These are phyloP conservation scores for Saturnispora kantuleensis DNA, from an alignment of 805 yeast species.

Conservation along the genomic window DNA sequence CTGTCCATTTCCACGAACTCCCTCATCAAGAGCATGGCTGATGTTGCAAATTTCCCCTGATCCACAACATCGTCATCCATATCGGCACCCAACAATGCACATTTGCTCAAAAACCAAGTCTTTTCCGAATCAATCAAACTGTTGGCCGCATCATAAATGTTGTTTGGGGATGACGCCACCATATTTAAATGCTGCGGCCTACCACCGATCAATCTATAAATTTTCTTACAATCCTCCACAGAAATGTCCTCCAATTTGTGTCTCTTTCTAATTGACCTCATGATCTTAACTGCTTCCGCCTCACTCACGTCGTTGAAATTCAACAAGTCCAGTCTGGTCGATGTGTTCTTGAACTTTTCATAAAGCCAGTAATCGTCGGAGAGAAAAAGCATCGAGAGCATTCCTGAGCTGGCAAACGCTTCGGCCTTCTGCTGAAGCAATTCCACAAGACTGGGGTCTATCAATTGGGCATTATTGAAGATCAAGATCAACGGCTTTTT, in stretches of 20 bases:
- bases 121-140: conserved; percentile 68
- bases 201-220: conserved; percentile 70
- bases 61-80: conserved; percentile 92
- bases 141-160: conserved; percentile 54
- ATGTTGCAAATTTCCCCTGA: conserved; percentile 61
- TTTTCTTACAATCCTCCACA: conserved; percentile 26
- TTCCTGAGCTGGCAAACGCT: conserved; percentile 59
- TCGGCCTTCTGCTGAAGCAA: conserved; percentile 80
- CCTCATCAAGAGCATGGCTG: conserved; percentile 65
- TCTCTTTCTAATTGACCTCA: conserved; percentile 39
- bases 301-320: conserved; percentile 57
- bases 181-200: conserved; percentile 74
- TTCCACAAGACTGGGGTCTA: conserved; percentile 65
- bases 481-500: conserved; percentile 56
- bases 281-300: conserved; percentile 43
- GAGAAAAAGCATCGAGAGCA: conserved; percentile 58
- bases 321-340: conserved; percentile 66
- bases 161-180: conserved; percentile 45
- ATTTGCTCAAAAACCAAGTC: conserved; percentile 78
- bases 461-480: conserved; percentile 66
- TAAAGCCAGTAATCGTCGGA: conserved; percentile 85
- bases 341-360: conserved; percentile 59
- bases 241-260: conserved; percentile 32
- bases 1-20: conserved; percentile 64
- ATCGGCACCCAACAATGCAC: conserved; percentile 63